Percentiles rank a stretch among this genome's conserved stretches.
These are phyloP conservation scores for Geotrichum carabidarum DNA, from an alignment of 1,139 yeast species.

Conservation along the genomic window DNA sequence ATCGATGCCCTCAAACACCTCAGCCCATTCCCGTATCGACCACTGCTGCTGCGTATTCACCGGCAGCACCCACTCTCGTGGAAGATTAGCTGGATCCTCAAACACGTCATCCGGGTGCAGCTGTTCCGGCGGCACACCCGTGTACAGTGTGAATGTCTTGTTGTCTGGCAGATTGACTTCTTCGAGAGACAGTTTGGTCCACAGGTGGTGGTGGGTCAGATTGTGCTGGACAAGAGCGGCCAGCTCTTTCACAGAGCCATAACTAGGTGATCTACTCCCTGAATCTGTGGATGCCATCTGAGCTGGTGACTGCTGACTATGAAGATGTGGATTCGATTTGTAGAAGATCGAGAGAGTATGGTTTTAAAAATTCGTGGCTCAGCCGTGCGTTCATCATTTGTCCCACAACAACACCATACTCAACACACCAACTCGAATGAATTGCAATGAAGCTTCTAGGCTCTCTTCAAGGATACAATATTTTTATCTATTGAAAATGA, in stretches of 20 bases:
- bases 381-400: too few relatives aligned
- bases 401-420: too few relatives aligned
- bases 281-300: neutral
- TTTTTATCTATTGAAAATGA: too few relatives aligned
- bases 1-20: conserved; percentile 30
- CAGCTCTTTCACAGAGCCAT: conserved; percentile 1
- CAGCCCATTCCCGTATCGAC: conserved; percentile 36
- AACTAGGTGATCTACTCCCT: neutral
- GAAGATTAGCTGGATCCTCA: neutral
- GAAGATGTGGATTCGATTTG: neutral
- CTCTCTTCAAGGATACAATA: too few relatives aligned
- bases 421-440: too few relatives aligned
- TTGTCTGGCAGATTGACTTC: neutral
- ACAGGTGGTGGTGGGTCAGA: conserved; percentile 15
- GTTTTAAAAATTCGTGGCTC: too few relatives aligned
- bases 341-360: neutral
- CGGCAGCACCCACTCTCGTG: conserved; percentile 19
- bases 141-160: conserved; percentile 10
- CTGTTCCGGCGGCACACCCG: conserved; percentile 17
- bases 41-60: conserved; percentile 24
- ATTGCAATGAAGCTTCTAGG: too few relatives aligned
- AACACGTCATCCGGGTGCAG: conserved; percentile 18
- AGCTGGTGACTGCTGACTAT: neutral
- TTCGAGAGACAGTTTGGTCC: conserved; percentile 8
- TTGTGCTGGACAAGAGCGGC: conserved; percentile 13